Conservation (phyloP, 2,329 filamentous ascomycete genomes). For the Emericellopsis cladophorae region DNA sequence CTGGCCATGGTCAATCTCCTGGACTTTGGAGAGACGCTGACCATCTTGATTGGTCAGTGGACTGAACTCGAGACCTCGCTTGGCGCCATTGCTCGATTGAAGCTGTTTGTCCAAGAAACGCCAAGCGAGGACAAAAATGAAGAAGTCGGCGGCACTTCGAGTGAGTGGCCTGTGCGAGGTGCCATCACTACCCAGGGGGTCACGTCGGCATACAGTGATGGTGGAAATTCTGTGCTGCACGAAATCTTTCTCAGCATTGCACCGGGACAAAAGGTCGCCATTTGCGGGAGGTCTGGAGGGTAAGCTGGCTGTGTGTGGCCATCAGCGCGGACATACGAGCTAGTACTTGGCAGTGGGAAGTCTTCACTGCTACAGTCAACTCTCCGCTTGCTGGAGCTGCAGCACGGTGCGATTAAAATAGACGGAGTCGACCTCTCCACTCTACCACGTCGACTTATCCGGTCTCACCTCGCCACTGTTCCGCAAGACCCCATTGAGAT, state of each 20-base stretch:
- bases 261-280: constrained; percentile 22
- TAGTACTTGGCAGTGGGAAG: constrained; percentile 22
- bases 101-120: constrained; percentile 11
- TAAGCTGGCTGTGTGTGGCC: constrained; percentile 23
- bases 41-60: constrained; percentile 16
- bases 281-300: constrained; percentile 22
- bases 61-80: constrained; percentile 16
- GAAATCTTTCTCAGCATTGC: constrained; percentile 30
- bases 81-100: constrained; percentile 12
- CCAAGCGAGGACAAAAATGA: constrained; percentile 9
- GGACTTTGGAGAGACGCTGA: constrained; percentile 13
- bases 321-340: constrained; percentile 1
- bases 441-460: constrained; percentile 24
- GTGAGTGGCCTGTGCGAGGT: too few species aligned
- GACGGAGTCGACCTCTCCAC: constrained; percentile 23
- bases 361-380: constrained; percentile 23
- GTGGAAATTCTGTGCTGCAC: constrained; percentile 7
- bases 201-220: constrained; percentile 3
- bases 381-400: constrained; percentile 22
- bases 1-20: constrained; percentile 21
- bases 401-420: constrained; percentile 19
- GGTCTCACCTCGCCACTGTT: constrained; percentile 30
- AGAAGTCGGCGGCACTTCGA: constrained; percentile 2
- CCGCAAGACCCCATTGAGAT: constrained; percentile 38
- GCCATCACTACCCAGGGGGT: too few species aligned